phyloP scores from a whole-genome alignment of 2,329 filamentous ascomycete genomes.

The Cordyceps farinosa region DNA sequence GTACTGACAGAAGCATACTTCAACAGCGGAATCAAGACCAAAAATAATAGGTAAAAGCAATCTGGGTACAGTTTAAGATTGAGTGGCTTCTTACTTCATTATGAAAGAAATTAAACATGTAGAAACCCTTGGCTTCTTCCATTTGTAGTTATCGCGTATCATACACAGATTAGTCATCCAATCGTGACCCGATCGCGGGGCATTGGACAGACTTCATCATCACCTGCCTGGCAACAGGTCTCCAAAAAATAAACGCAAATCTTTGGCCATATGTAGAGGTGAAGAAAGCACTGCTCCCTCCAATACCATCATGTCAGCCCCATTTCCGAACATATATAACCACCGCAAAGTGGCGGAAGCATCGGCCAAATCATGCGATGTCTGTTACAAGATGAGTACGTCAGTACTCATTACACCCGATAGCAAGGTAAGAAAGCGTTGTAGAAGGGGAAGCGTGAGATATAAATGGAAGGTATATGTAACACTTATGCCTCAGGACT shows the following conservation, averaged over 20 bases:
- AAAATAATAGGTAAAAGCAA: too few species aligned
- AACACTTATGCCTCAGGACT: conserved; percentile 52
- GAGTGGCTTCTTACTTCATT: too few species aligned
- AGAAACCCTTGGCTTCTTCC: not conserved
- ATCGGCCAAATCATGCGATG: conserved; percentile 78
- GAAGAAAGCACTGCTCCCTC: not conserved
- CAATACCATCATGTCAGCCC: conserved; percentile 37
- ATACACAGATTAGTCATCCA: conserved; percentile 12
- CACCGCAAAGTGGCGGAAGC: conserved; percentile 83
- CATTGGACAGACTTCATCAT: not conserved
- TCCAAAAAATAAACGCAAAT: not conserved
- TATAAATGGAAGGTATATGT: not conserved
- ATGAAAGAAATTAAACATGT: not conserved
- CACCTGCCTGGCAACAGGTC: not conserved
- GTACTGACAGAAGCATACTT: too few species aligned
- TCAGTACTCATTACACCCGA: conserved; percentile 87
- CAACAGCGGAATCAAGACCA: too few species aligned
- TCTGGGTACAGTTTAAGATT: too few species aligned
- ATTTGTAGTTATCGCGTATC: not conserved
- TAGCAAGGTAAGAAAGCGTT: conserved; percentile 63
- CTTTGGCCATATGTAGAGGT: not conserved
- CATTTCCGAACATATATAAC: conserved; percentile 74
- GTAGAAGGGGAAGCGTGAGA: not conserved
- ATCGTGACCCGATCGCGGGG: not conserved
- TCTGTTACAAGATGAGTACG: conserved; percentile 85